A percentile compares a stretch with the other conserved stretches of the same genome.
phyloP scores from a whole-genome alignment of 331 rosid genomes.

The Quercus lobata region DNA sequence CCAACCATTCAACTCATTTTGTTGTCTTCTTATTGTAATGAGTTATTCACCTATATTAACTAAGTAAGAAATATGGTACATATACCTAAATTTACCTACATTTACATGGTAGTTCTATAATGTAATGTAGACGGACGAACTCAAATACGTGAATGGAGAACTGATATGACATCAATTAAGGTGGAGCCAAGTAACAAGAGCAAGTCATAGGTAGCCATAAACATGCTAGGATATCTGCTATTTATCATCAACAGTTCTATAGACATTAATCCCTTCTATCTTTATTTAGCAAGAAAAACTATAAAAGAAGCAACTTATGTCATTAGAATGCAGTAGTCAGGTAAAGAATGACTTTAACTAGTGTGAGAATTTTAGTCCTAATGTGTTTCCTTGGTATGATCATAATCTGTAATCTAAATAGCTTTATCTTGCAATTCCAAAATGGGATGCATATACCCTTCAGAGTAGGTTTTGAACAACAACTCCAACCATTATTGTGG shows the following conservation, averaged over 20 bases:
- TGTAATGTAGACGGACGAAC: background rate
- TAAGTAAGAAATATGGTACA: background rate
- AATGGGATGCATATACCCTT: conserved; percentile 56
- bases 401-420: background rate
- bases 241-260: background rate
- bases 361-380: background rate
- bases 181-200: background rate
- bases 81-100: background rate
- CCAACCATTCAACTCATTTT: background rate
- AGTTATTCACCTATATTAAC: background rate
- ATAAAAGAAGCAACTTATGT: conserved; percentile 63
- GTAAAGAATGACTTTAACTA: conserved; percentile 29
- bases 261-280: background rate
- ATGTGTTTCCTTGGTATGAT: background rate
- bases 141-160: background rate
- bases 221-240: background rate
- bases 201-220: background rate
- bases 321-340: conserved; percentile 73
- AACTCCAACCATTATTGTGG: conserved; percentile 62
- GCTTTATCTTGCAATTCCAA: conserved; percentile 45
- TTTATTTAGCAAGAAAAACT: conserved; percentile 53
- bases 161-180: background rate
- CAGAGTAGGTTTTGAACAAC: conserved; percentile 52
- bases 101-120: background rate
- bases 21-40: background rate